Evolutionary conservation across 2,329 filamentous ascomycete species (phyloP).

Genomic region (Penicillium sp.): DNA sequence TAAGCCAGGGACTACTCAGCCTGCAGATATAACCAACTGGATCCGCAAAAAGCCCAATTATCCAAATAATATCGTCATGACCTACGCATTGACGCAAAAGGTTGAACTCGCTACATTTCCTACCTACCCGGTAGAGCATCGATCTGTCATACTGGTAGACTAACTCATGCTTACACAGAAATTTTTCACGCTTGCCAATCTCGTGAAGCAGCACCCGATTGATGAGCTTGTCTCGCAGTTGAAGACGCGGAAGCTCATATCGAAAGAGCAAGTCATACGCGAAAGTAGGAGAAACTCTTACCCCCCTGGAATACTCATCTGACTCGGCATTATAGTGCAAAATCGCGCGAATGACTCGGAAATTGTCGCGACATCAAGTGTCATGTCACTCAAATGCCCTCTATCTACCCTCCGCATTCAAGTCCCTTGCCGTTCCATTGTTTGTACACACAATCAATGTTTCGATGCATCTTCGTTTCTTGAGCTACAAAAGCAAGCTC

Average conservation of each 20-base stretch:
- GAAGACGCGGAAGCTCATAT: slow-evolving; percentile 67
- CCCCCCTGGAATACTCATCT: slow-evolving; percentile 17
- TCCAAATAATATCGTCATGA: slow-evolving; percentile 76
- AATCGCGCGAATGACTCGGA: slow-evolving; percentile 81
- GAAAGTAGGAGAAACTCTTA: slow-evolving; percentile 60
- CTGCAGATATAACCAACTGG: slow-evolving; percentile 81
- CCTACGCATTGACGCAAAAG: slow-evolving; percentile 89
- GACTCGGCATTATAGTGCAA: slow-evolving; percentile 58
- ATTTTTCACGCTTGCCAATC: slow-evolving; percentile 68
- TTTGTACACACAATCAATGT: slow-evolving; percentile 88
- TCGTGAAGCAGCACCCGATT: slow-evolving; percentile 72
- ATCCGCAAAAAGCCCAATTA: slow-evolving; percentile 68
- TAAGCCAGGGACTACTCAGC: slow-evolving; percentile 89
- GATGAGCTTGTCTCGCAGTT: slow-evolving; percentile 69
- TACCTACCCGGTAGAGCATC: background rate
- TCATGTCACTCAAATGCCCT: slow-evolving; percentile 90
- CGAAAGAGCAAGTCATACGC: slow-evolving; percentile 74
- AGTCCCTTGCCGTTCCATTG: slow-evolving; percentile 73
- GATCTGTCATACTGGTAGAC: background rate
- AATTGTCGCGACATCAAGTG: slow-evolving; percentile 81
- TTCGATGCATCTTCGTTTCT: slow-evolving; percentile 93
- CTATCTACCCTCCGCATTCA: slow-evolving; percentile 80
- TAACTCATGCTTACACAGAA: slow-evolving; percentile 52
- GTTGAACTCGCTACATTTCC: slow-evolving; percentile 47
- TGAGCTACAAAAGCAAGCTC: slow-evolving; percentile 90